Evolutionary conservation across 2,329 filamentous ascomycete genomes (phyloP), one percentile per base, ranked within the genome.

Genomic region (Colletotrichum eleusines): DNA sequence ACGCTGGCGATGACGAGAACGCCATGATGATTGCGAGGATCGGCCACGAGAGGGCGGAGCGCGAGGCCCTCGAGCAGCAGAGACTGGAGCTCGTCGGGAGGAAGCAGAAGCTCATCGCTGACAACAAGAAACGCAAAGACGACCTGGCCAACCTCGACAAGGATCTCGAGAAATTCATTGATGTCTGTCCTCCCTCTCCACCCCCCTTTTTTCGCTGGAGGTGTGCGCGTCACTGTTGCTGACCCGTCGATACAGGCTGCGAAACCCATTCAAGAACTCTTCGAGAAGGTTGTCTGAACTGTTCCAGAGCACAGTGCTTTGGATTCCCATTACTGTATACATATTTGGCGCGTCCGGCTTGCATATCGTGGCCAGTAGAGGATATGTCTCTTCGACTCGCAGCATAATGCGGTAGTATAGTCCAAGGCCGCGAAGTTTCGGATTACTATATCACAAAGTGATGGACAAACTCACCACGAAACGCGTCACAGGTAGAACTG

Each of bases 141-240:
- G 94, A 98, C 77, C 84, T 99, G 59, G 94, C 93, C 26, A 97
- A 92, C 77, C 84, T 99, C 72, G 96, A 99, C 76, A 92, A 93
- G 77, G 94, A 97, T 80, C 84, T 98, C 68, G 96, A 98, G 82
- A 95, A 93, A 77, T 97, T 97, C 78, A 95, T 97, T 76, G 94
- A 97, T 81, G 93, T 94, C 77, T 78, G 91, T 83, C 28, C 38
- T 26, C 33, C 7, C 83, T 26, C 38, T 26, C 33, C 7, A 26
- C 12, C 16, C 40, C 42, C 20, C 20, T 6, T 28, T 12, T 20
- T 33, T 5, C 14, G 26, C 26, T 38, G 57, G 5, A 54, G 63
- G 62, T 53, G 18, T 53, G 20, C 16, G 46, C 42, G 20, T n/a
- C 33, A 14, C 6, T 7, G 28, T 42, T 73, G 54, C 75, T 79